phyloP scores from a whole-genome alignment of 2,329 filamentous ascomycete genomes.

The Scedosporium aurantiacum region DNA sequence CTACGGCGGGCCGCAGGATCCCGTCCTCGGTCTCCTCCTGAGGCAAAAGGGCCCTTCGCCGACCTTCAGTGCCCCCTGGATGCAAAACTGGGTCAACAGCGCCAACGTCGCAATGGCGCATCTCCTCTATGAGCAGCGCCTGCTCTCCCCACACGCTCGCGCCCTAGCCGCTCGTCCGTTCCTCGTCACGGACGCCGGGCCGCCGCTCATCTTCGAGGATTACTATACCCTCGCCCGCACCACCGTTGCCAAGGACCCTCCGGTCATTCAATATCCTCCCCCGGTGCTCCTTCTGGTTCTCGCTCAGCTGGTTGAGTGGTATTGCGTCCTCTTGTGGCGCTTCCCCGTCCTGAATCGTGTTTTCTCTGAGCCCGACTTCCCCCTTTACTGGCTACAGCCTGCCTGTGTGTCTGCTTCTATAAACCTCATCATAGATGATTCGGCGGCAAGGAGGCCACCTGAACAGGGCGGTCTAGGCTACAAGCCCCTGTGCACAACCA shows the following conservation, averaged over 20 bases:
- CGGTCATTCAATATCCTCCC: slow-evolving; percentile 22
- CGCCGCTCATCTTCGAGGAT: slow-evolving; percentile 28
- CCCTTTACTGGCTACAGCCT: slow-evolving; percentile 28
- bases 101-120: slow-evolving; percentile 44
- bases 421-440: slow-evolving; percentile 26
- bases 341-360: slow-evolving; percentile 15
- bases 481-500: slow-evolving; percentile 20
- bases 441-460: slow-evolving; percentile 22
- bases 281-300: slow-evolving; percentile 26
- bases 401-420: slow-evolving; percentile 23
- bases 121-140: slow-evolving; percentile 38
- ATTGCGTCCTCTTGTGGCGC: slow-evolving; percentile 19
- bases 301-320: slow-evolving; percentile 26
- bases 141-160: slow-evolving; percentile 26
- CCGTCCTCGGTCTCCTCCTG: slow-evolving; percentile 28
- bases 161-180: slow-evolving; percentile 35
- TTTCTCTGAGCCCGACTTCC: slow-evolving; percentile 21
- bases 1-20: slow-evolving; percentile 36
- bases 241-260: slow-evolving; percentile 20
- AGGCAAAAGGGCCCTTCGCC: slow-evolving; percentile 20
- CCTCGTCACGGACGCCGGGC: slow-evolving; percentile 37
- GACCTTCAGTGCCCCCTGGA: slow-evolving; percentile 31
- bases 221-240: slow-evolving; percentile 23
- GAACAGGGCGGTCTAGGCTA: slow-evolving; percentile 32
- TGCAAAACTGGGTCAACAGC: slow-evolving; percentile 38